Evolutionary conservation across 495 filamentous ascomycete genomes (phyloP).

Genomic region (Penicillium lividum): DNA sequence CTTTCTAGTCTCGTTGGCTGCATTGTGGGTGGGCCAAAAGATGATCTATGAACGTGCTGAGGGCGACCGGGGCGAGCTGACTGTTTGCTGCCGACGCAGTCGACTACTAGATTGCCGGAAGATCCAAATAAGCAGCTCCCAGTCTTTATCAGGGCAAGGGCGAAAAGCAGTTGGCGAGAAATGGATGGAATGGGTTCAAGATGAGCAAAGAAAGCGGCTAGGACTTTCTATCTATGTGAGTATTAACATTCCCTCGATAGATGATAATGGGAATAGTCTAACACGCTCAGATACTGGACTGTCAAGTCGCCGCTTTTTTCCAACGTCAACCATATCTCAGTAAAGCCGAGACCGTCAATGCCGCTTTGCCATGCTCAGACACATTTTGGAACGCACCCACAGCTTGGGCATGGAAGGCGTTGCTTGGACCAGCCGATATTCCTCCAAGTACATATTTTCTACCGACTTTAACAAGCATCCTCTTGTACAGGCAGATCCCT

Average conservation of each 20-base stretch:
- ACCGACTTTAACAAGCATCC: slow-evolving; percentile 23
- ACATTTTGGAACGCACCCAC: slow-evolving; percentile 20
- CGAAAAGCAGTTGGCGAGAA: slow-evolving; percentile 7
- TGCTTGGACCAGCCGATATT: slow-evolving; percentile 19
- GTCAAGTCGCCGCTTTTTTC: slow-evolving; percentile 26
- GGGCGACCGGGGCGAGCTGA: slow-evolving; percentile 24
- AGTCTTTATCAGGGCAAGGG: too few relatives aligned
- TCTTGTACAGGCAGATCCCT: slow-evolving; percentile 10
- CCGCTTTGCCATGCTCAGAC: slow-evolving; percentile 24
- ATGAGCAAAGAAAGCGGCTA: slow-evolving; percentile 27
- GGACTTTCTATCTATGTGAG: slow-evolving; percentile 30
- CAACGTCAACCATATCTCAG: slow-evolving; percentile 28
- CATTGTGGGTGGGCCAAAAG: slow-evolving; percentile 29
- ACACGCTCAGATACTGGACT: slow-evolving; percentile 23
- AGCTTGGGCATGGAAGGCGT: slow-evolving; percentile 22
- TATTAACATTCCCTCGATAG: background rate
- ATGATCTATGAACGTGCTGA: slow-evolving; percentile 27
- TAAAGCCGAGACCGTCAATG: slow-evolving; percentile 29
- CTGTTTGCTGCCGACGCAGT: slow-evolving; percentile 22
- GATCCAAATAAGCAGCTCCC: slow-evolving; percentile 1
- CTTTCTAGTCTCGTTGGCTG: slow-evolving; percentile 26
- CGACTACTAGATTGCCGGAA: slow-evolving; percentile 28
- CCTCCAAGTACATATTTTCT: slow-evolving; percentile 27
- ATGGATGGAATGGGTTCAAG: slow-evolving; percentile 26
- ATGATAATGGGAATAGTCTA: background rate